Conservation (phyloP, 129 eudicot genomes). For the Smallanthus sonchifolius region DNA sequence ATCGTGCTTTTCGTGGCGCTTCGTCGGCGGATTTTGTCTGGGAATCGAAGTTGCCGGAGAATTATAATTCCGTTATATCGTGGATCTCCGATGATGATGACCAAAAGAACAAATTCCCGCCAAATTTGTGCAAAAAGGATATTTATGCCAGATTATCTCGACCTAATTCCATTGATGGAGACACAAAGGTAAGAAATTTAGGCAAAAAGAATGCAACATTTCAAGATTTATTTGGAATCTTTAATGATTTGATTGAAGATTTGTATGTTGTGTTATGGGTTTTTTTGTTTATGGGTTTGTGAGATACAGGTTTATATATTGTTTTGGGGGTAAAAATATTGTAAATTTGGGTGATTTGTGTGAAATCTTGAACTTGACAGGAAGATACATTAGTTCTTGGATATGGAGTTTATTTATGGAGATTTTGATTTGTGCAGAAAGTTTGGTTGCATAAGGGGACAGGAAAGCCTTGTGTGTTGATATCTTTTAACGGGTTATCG, state of each 20-base stretch:
- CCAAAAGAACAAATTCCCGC: not conserved
- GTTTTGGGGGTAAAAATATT: not conserved
- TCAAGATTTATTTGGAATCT: not conserved
- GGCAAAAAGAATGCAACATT: not conserved
- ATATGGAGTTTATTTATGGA: slow-evolving; percentile 14
- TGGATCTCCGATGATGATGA: slow-evolving; percentile 35
- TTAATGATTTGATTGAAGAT: slow-evolving; percentile 6
- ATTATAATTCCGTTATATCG: slow-evolving; percentile 39
- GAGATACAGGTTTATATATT: not conserved
- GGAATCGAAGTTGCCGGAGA: slow-evolving; percentile 75
- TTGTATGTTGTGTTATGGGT: not conserved
- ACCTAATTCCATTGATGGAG: slow-evolving; percentile 56
- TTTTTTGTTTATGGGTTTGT: not conserved
- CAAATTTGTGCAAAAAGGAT: slow-evolving; percentile 58
- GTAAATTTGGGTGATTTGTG: not conserved
- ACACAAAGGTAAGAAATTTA: slow-evolving; percentile 51
- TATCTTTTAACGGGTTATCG: slow-evolving; percentile 66
- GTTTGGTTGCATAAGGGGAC: slow-evolving; percentile 75
- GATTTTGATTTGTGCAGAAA: slow-evolving; percentile 51
- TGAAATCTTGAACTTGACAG: not conserved
- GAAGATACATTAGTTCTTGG: not conserved
- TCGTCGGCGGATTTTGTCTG: slow-evolving; percentile 89
- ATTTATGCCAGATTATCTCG: slow-evolving; percentile 53
- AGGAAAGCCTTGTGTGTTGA: slow-evolving; percentile 65
- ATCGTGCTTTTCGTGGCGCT: slow-evolving; percentile 72